These are phyloP conservation scores for Skeletonema costatum DNA, from an alignment of 108 stramenopile genomes.

Conservation along the genomic window DNA sequence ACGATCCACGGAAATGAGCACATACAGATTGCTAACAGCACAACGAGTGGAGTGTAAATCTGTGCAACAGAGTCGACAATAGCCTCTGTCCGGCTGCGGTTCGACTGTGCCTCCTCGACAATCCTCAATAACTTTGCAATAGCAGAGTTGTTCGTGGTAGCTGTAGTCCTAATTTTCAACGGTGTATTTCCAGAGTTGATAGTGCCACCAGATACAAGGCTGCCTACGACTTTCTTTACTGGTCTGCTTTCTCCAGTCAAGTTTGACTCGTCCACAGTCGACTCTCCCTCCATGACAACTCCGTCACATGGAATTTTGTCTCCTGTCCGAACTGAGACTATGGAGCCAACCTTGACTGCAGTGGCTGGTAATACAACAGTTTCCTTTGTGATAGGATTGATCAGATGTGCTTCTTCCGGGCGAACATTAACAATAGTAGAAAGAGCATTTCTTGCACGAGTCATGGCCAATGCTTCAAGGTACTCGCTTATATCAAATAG, in stretches of 20 bases:
- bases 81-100: constrained; percentile 76
- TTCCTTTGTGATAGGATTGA: constrained; percentile 62
- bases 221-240: constrained; percentile 59
- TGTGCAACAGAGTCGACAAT: constrained; percentile 75
- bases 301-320: constrained; percentile 95
- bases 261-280: constrained; percentile 68
- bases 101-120: constrained; percentile 84
- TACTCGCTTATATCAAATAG: constrained; percentile 74
- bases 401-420: constrained; percentile 73
- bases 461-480: constrained; percentile 66
- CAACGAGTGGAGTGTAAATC: constrained; percentile 73
- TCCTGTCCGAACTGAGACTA: constrained; percentile 83
- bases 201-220: constrained; percentile 72
- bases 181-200: constrained; percentile 67
- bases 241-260: constrained; percentile 86
- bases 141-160: constrained; percentile 74
- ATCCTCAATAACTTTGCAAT: constrained; percentile 75
- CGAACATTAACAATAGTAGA: constrained; percentile 63
- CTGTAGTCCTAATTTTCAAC: constrained; percentile 61
- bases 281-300: constrained; percentile 71
- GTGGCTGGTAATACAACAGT: constrained; percentile 60
- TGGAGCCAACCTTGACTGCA: constrained; percentile 69
- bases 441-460: constrained; percentile 73
- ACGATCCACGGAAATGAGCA: constrained; percentile 77
- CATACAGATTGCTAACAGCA: constrained; percentile 59